phyloP scores from a whole-genome alignment of 176 grass and related monocot species.

The Puya raimondii region DNA sequence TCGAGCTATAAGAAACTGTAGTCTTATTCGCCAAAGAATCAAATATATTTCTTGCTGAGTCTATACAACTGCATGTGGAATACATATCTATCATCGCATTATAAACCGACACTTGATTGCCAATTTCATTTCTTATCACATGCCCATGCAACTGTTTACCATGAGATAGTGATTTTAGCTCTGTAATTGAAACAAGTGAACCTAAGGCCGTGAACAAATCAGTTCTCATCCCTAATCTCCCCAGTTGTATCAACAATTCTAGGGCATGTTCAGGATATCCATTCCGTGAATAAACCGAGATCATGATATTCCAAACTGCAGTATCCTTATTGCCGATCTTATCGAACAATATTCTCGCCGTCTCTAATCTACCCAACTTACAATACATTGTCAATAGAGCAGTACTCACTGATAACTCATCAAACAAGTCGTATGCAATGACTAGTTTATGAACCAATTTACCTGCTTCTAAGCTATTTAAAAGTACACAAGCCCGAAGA shows the following conservation, averaged over 20 bases:
- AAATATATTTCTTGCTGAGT: too few relatives aligned
- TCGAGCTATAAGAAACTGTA: too few relatives aligned
- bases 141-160: too few relatives aligned
- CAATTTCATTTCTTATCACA: too few relatives aligned
- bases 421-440: slow-evolving; percentile 42
- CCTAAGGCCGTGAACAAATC: slow-evolving; percentile 1
- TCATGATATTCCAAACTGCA: slow-evolving; percentile 69
- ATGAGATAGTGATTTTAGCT: too few relatives aligned
- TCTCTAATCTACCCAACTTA: slow-evolving; percentile 17
- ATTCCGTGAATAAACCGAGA: slow-evolving; percentile 54
- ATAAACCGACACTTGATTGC: too few relatives aligned
- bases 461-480: too few relatives aligned
- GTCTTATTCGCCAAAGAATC: too few relatives aligned
- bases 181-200: too few relatives aligned
- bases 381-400: slow-evolving; percentile 22
- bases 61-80: too few relatives aligned
- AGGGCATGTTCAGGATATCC: neutral
- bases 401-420: slow-evolving; percentile 44
- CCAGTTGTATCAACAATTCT: slow-evolving; percentile 47
- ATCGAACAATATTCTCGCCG: slow-evolving; percentile 44
- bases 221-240: slow-evolving; percentile 37
- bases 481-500: too few relatives aligned
- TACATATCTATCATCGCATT: too few relatives aligned
- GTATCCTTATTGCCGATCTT: slow-evolving; percentile 44
- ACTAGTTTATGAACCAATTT: slow-evolving; percentile 28